Evolutionary conservation across 2,329 filamentous ascomycete genomes (phyloP).

Genomic region (Alternaria infectoria): DNA sequence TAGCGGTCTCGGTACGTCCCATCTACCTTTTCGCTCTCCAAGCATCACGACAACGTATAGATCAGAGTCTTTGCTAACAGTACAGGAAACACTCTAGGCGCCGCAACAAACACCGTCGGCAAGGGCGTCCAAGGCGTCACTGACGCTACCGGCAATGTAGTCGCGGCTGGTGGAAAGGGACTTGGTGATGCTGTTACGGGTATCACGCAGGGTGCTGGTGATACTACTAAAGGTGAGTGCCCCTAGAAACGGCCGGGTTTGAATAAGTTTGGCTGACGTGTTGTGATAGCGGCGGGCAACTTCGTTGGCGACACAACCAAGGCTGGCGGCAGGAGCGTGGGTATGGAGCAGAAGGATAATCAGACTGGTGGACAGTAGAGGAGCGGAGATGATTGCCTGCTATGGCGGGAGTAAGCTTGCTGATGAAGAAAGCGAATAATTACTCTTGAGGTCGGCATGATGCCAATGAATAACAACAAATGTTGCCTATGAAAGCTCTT

Average conservation of each 20-base stretch:
- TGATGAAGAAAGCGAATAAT: neutral
- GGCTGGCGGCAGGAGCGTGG: constrained; percentile 31
- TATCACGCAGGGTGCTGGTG: constrained; percentile 41
- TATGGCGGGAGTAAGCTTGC: neutral
- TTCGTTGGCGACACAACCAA: constrained; percentile 38
- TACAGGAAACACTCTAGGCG: constrained; percentile 43
- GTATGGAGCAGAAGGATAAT: constrained; percentile 7
- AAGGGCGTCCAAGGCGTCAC: constrained; percentile 42
- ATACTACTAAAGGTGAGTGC: constrained; percentile 41
- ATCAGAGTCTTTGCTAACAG: no score
- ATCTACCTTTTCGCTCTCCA: no score
- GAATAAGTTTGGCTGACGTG: neutral
- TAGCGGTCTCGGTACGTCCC: constrained; percentile 35
- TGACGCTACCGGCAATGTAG: constrained; percentile 38
- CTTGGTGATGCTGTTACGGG: constrained; percentile 45
- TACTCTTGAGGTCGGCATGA: neutral
- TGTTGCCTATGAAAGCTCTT: no score
- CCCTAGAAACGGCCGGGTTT: no score
- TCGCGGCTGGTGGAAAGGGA: constrained; percentile 42
- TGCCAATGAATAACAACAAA: neutral
- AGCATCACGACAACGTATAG: no score
- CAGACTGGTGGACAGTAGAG: neutral
- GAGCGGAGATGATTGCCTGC: fast-evolving
- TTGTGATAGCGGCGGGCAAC: constrained; percentile 34
- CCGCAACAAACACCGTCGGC: constrained; percentile 43